Evolutionary conservation across 306 rosid species (phyloP).

Genomic region (Albizia julibrissin): DNA sequence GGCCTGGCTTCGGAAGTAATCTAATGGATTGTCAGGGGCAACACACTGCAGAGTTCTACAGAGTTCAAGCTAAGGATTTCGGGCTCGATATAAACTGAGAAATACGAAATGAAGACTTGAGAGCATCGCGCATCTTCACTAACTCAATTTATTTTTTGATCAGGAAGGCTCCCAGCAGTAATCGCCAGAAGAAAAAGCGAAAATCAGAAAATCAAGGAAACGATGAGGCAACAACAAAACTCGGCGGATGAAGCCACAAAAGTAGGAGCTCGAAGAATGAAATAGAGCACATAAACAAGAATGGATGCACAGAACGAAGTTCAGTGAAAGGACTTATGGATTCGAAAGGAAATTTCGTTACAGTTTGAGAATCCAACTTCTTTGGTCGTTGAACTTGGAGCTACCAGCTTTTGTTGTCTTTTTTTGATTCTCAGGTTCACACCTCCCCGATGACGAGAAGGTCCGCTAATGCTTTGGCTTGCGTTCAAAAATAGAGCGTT

Average conservation of each 20-base stretch:
- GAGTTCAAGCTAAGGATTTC: constrained; percentile 25
- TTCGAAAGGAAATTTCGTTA: background rate
- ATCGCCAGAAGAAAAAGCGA: background rate
- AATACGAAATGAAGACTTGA: constrained; percentile 11
- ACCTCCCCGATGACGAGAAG: background rate
- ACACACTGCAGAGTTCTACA: constrained; percentile 13
- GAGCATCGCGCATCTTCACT: background rate
- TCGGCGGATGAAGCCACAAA: background rate
- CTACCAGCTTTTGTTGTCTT: background rate
- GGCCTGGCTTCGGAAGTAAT: background rate
- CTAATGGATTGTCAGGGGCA: background rate
- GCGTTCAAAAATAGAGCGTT: background rate
- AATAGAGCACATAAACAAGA: background rate
- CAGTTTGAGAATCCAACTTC: background rate
- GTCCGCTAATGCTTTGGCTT: background rate
- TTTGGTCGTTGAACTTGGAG: background rate
- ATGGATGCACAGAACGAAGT: background rate
- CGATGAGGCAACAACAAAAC: background rate
- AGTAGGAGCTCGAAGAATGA: background rate
- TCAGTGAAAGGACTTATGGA: background rate
- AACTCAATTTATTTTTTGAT: constrained; percentile 9
- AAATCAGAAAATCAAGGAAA: constrained; percentile 3
- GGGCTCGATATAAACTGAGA: constrained; percentile 14
- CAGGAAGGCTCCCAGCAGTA: constrained; percentile 1
- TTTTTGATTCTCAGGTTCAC: background rate